Conservation (phyloP, 2,329 filamentous ascomycete species). For the Epichloe typhina region DNA sequence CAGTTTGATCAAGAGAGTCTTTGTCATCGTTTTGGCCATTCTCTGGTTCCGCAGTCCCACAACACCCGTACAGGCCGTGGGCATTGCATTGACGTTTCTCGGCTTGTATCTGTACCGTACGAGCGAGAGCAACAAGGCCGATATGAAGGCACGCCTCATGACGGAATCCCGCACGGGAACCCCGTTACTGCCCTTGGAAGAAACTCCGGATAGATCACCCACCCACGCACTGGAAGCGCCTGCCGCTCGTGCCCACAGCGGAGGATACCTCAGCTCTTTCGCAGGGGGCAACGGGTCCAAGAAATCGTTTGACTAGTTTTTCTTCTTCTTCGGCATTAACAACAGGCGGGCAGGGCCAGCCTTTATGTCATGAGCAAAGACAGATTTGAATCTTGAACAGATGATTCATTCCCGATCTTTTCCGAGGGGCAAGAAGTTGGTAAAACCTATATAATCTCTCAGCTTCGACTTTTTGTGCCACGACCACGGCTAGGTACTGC, state of each 20-base stretch:
- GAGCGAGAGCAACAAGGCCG: conserved; percentile 74
- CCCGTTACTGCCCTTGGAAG: conserved; percentile 54
- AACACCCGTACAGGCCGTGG: conserved; percentile 67
- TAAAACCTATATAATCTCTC: too few relatives aligned
- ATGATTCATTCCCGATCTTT: too few relatives aligned
- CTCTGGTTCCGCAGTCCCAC: conserved; percentile 92
- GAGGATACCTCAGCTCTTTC: conserved; percentile 28
- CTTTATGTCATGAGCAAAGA: background rate
- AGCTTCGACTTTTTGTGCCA: too few relatives aligned
- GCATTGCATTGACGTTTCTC: conserved; percentile 79
- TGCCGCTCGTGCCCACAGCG: conserved; percentile 29
- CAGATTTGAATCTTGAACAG: too few relatives aligned
- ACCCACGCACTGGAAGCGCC: conserved; percentile 5
- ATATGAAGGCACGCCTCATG: conserved; percentile 64
- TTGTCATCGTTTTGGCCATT: conserved; percentile 89
- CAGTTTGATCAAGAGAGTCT: conserved; percentile 90
- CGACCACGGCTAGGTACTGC: too few relatives aligned
- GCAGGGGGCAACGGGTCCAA: conserved; percentile 34
- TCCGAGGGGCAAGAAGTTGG: too few relatives aligned
- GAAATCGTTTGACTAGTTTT: conserved; percentile 38
- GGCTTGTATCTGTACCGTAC: conserved; percentile 92
- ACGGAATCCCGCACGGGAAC: conserved; percentile 18
- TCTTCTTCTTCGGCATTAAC: background rate
- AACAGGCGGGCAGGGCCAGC: background rate
- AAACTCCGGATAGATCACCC: conserved; percentile 17